Evolutionary conservation across 2,329 filamentous ascomycete species (phyloP).

Genomic region (Metarhizium rileyi): DNA sequence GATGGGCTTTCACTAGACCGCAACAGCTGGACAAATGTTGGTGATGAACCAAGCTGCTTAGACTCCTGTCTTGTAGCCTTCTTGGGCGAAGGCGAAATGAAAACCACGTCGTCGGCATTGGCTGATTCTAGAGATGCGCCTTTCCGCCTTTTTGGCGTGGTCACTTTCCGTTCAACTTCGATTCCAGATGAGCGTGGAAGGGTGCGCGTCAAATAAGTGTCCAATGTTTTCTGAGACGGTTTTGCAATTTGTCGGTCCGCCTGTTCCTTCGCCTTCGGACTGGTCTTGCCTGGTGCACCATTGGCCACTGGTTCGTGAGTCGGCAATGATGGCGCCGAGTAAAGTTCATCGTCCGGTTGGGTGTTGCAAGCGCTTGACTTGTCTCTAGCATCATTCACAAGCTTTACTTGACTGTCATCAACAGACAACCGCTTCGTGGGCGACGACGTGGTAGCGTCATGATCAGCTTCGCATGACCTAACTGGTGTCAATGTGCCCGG

Average conservation of each 20-base stretch:
- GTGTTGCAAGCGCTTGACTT: conserved; percentile 9
- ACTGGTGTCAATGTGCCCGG: background rate
- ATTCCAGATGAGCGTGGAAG: conserved; percentile 6
- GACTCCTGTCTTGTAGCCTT: background rate
- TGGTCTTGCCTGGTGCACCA: background rate
- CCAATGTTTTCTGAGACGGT: background rate
- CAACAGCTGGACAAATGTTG: conserved; percentile 5
- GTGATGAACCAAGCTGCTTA: background rate
- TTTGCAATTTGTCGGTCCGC: background rate
- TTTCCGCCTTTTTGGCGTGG: background rate
- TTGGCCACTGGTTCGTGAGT: background rate
- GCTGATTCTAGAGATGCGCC: background rate
- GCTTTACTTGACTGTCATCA: conserved; percentile 10
- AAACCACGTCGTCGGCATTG: conserved; percentile 4
- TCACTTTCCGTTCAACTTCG: background rate
- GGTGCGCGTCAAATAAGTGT: conserved; percentile 1
- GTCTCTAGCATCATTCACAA: conserved; percentile 11
- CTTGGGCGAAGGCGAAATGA: background rate
- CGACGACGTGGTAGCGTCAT: background rate
- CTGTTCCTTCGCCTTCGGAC: background rate
- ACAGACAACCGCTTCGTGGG: background rate
- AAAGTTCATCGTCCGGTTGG: background rate
- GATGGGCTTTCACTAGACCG: conserved; percentile 4
- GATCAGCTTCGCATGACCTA: background rate
- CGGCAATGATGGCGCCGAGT: background rate